Evolutionary conservation across 495 filamentous ascomycete species (phyloP), one percentile per base, ranked within the genome.

Genomic region (Aspergillus haitiensis): DNA sequence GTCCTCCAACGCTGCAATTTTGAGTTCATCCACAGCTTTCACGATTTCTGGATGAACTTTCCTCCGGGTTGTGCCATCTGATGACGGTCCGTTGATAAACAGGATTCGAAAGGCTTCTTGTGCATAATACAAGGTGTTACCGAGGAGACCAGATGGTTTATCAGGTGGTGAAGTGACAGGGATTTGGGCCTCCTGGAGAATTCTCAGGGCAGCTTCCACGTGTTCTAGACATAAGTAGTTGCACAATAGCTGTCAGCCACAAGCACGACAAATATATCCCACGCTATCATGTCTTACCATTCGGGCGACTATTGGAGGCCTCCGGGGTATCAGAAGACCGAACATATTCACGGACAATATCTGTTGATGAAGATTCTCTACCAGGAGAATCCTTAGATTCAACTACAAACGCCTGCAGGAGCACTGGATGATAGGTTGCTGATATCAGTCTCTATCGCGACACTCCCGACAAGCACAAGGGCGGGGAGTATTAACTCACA

Each of bases 1-100:
- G 56, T 88, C 86, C 59, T 87, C 76, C 31, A 84, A 75, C 33
- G 90, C 90, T 21, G 95, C 91, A 40, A 84, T 78, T 65, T 90
- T 82, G 55, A 99, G 79, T 47, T 93, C 80, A 52, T 81, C 79
- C 39, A 96, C 88, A 1, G 91, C 92, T 42, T 68, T 62, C 18
- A 64, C 61, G 10, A 83, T 64, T 10, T 64, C 60, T 5, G 72
- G 65, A 39, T 67, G 64, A 7, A 75, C 47, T 58, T 73, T 75
- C n/a, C 51, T 65, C 21, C 54, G 48, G 40, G 64, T 59, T 8
- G 58, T n/a, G 11, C 55, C 56, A 50, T 70, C 67, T 4, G 68
- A 58, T 13, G 62, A 62, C 5, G 80, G 77, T 7, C 73, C 72
- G 56, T 84, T 84, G 71, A 82, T 70, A 54, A 84, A 82, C 34